Percentiles rank a stretch among this genome's conserved stretches.
Evolutionary conservation across 2,329 filamentous ascomycete species (phyloP).

Genomic region (Colletotrichum sp.): DNA sequence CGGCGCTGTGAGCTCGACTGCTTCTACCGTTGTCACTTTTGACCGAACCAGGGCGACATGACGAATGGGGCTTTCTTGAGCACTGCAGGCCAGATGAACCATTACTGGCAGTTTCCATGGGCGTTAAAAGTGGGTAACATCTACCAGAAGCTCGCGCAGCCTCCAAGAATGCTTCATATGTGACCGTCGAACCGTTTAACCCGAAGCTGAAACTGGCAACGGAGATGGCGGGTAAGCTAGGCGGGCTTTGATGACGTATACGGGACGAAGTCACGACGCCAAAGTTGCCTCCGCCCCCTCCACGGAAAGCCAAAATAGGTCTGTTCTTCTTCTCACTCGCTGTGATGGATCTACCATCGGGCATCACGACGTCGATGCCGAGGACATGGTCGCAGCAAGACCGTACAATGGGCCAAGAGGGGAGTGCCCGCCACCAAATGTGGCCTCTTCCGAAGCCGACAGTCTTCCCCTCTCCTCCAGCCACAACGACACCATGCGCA

Average conservation of each 20-base stretch:
- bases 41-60: not conserved
- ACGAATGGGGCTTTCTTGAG: not conserved
- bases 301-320: slow-evolving; percentile 57
- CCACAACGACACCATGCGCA: slow-evolving; percentile 47
- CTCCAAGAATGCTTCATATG: not conserved
- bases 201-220: slow-evolving; percentile 49
- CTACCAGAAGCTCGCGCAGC: not conserved
- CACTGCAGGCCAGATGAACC: not conserved
- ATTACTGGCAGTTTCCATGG: not conserved
- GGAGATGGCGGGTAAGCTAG: slow-evolving; percentile 40
- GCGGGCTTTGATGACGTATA: slow-evolving; percentile 55
- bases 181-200: not conserved
- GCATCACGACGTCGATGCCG: slow-evolving; percentile 51
- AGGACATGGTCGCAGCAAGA: slow-evolving; percentile 58
- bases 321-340: slow-evolving; percentile 41
- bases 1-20: not conserved
- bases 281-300: slow-evolving; percentile 58
- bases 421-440: slow-evolving; percentile 61
- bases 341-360: slow-evolving; percentile 45
- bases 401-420: slow-evolving; percentile 57
- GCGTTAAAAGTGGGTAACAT: not conserved
- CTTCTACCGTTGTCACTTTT: not conserved
- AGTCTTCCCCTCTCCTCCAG: slow-evolving; percentile 58
- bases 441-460: slow-evolving; percentile 66
- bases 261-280: slow-evolving; percentile 54